Evolutionary conservation across 371 early-diverging fungal genomes (phyloP).

Genomic region (Mortierella sp.): DNA sequence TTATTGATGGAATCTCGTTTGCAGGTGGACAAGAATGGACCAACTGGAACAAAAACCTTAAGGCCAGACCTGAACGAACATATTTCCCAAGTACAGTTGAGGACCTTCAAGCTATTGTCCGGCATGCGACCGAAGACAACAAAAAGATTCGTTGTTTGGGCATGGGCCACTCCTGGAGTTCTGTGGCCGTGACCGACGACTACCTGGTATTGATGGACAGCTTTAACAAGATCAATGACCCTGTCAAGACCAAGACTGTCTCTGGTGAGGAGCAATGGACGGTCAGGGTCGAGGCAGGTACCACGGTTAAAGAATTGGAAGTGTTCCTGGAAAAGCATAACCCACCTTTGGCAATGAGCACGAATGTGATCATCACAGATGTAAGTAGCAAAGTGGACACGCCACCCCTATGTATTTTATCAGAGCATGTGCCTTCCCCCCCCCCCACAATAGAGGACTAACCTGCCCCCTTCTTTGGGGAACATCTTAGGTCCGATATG

Average conservation of each 20-base stretch:
- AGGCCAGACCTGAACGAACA: constrained; percentile 19
- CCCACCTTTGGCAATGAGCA: constrained; percentile 28
- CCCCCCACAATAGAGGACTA: neutral
- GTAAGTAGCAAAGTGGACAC: constrained; percentile 1
- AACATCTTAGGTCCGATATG: constrained; percentile 21
- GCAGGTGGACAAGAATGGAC: constrained; percentile 6
- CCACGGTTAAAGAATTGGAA: constrained; percentile 24
- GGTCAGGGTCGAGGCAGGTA: constrained; percentile 35
- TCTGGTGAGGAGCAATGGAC: constrained; percentile 15
- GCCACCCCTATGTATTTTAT: neutral
- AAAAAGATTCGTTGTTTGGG: constrained; percentile 35
- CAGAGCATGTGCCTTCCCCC: neutral
- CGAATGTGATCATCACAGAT: constrained; percentile 13
- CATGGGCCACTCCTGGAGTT: constrained; percentile 25
- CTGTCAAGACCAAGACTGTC: neutral
- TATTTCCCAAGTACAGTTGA: constrained; percentile 30
- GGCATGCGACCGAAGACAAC: constrained; percentile 20
- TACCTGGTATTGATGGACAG: constrained; percentile 18
- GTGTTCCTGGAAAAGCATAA: constrained; percentile 11
- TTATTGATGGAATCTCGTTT: constrained; percentile 27
- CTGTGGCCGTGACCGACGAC: constrained; percentile 10
- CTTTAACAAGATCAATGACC: constrained; percentile 34
- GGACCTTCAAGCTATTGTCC: constrained; percentile 34
- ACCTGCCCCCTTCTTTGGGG: neutral
- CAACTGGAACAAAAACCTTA: constrained; percentile 23